A percentile compares a stretch with the other conserved stretches of the same genome.
Conservation (phyloP, 2,329 filamentous ascomycete species). For the Trichoderma gracile region DNA sequence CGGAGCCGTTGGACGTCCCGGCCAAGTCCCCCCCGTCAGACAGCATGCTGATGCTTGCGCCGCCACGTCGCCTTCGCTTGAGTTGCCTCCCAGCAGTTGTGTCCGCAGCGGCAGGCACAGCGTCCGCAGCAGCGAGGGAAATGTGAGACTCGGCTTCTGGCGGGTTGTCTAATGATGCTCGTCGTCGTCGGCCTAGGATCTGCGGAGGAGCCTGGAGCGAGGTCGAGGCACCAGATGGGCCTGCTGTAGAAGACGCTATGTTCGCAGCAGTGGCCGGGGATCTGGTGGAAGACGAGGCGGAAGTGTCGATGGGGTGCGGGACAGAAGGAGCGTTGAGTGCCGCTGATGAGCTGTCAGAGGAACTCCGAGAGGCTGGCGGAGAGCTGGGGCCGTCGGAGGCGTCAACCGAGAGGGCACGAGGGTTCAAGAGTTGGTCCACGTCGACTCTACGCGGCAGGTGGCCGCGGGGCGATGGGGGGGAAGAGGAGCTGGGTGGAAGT, state of each 20-base stretch:
- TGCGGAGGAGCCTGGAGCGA: slow-evolving; percentile 37
- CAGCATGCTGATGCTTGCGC: slow-evolving; percentile 63
- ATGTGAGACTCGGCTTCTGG: slow-evolving; percentile 31
- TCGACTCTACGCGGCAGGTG: slow-evolving; percentile 44
- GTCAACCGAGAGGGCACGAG: slow-evolving; percentile 39
- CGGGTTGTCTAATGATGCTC: slow-evolving; percentile 44
- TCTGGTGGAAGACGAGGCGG: slow-evolving; percentile 32
- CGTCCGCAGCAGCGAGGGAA: slow-evolving; percentile 5
- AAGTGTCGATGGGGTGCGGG: slow-evolving; percentile 31
- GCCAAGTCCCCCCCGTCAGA: slow-evolving; percentile 53
- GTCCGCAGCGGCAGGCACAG: slow-evolving; percentile 25
- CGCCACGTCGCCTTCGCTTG: slow-evolving; percentile 59
- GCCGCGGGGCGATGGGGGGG: slow-evolving; percentile 38
- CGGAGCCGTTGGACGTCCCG: slow-evolving; percentile 58
- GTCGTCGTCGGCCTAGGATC: slow-evolving; percentile 59
- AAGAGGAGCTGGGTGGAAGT: not conserved
- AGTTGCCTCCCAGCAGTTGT: slow-evolving; percentile 32
- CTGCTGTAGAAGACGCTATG: slow-evolving; percentile 44
- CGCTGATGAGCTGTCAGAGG: slow-evolving; percentile 50
- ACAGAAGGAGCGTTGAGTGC: slow-evolving; percentile 38
- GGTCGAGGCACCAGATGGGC: slow-evolving; percentile 30
- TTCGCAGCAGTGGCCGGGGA: slow-evolving; percentile 41
- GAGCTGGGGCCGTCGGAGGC: slow-evolving; percentile 66
- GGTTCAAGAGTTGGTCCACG: slow-evolving; percentile 43
- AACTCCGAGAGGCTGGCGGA: slow-evolving; percentile 53